Evolutionary conservation across 1,284 basidiomycete genomes (phyloP).

Genomic region (Puccinia polysora): DNA sequence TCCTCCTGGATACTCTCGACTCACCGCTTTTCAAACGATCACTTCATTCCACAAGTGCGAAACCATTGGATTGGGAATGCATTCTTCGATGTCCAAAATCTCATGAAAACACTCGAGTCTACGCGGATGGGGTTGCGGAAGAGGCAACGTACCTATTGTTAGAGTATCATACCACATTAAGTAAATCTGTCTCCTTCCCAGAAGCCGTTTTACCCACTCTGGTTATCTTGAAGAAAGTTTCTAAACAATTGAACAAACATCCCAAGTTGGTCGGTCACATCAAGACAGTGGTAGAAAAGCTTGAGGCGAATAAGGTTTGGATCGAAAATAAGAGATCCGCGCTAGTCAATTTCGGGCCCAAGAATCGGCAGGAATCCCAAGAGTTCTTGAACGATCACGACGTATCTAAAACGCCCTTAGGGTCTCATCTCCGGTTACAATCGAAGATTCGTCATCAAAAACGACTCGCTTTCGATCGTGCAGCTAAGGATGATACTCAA

Average conservation of each 20-base stretch:
- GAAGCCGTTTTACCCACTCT: constrained; percentile 82
- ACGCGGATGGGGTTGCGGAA: constrained; percentile 75
- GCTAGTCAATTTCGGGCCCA: constrained; percentile 20
- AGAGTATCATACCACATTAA: constrained; percentile 67
- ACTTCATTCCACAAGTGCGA: constrained; percentile 79
- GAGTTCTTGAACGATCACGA: constrained; percentile 12
- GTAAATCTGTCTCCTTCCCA: constrained; percentile 79
- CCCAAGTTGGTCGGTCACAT: constrained; percentile 13
- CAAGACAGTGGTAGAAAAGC: constrained; percentile 28
- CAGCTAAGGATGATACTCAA: constrained; percentile 1
- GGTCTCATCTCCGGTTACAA: constrained; percentile 24
- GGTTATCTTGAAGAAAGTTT: constrained; percentile 64
- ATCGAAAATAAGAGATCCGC: constrained; percentile 2
- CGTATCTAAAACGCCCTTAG: constrained; percentile 6
- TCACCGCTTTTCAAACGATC: constrained; percentile 70
- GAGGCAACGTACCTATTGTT: constrained; percentile 73
- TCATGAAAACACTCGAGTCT: constrained; percentile 82
- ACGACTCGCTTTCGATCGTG: constrained; percentile 23
- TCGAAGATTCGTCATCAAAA: constrained; percentile 31
- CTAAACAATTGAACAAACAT: constrained; percentile 58
- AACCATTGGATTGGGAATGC: constrained; percentile 81
- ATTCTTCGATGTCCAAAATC: constrained; percentile 80
- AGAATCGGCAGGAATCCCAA: background rate
- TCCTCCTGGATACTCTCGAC: constrained; percentile 78
- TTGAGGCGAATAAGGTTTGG: constrained; percentile 30